Evolutionary conservation across 1,139 yeast genomes (phyloP), one percentile per base, ranked within the genome.

Genomic region (Hyphopichia pseudoburtonii): DNA sequence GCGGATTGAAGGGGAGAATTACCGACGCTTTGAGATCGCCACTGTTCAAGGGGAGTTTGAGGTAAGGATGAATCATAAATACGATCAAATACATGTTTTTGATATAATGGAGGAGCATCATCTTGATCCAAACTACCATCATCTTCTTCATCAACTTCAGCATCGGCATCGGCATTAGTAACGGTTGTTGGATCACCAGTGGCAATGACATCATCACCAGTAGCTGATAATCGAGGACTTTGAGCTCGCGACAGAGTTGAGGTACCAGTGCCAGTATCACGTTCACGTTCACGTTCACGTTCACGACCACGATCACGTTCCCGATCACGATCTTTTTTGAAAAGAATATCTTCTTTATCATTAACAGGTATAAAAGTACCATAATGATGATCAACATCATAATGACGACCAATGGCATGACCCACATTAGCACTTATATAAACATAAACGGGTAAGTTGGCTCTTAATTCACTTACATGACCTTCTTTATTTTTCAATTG

Each of bases 391-490:
- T 80, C 85, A 21, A 80, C 56, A 23, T 73, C 69, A 36, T 70
- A 76, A 40, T 69, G 74, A 31, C 77, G 60, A 1, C 83, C 86
- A 22, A 66, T 55, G 31, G 78, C 72, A 28, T 65, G 65, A 4
- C 81, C 80, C 17, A 57, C 41, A 34, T 67, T 68, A 3, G 85
- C 77, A 35, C 82, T 77, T 7, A 80, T 65, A 51, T 79, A 84
- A 6, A 84, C 55, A 27, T 64, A 67, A 2, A 84, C 66, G 0
- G 90, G 89, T 34, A 84, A 59, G 32, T 83, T 80, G 3, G 89
- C 86, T 32, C 87, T 63, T 22, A 83, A 60, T 57, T 84, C 90
- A 41, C 86, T 80, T 5, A 76, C 66, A 51, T 80, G 86, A 2
- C 87, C 86, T 43, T 74, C 80, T 2, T 76, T 66, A 51, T 82